These are phyloP conservation scores for Trametes pubescens DNA, from an alignment of 1,284 basidiomycete genomes.

Conservation along the genomic window DNA sequence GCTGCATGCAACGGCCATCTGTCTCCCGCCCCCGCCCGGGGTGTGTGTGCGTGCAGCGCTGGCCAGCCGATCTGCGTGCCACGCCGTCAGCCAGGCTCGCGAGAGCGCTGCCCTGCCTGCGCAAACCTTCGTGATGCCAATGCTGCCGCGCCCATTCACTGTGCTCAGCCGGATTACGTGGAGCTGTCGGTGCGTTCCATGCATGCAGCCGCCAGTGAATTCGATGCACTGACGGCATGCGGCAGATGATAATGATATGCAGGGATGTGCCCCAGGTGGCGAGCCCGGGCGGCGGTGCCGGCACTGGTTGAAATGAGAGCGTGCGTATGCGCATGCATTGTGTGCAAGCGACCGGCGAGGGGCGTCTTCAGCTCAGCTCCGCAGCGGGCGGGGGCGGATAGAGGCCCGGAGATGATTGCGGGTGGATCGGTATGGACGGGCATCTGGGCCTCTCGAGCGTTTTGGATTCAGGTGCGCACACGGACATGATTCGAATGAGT, in stretches of 20 bases:
- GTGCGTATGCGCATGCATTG: background rate
- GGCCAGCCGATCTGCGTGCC: background rate
- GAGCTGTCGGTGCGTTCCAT: background rate
- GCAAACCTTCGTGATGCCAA: constrained; percentile 7
- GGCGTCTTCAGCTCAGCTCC: background rate
- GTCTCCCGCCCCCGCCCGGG: background rate
- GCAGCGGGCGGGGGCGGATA: background rate
- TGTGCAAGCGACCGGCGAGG: no score
- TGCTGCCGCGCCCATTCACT: constrained; percentile 1
- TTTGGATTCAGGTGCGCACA: background rate
- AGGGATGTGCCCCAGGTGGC: background rate
- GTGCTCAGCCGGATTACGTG: constrained; percentile 10
- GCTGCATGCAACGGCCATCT: background rate
- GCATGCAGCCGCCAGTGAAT: background rate
- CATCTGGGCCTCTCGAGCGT: background rate
- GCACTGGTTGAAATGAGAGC: background rate
- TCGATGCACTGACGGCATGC: background rate
- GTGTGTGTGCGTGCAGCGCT: background rate
- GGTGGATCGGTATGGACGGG: background rate
- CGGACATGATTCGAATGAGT: background rate
- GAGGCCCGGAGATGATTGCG: constrained; percentile 2
- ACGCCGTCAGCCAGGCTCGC: constrained; percentile 10
- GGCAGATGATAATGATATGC: background rate
- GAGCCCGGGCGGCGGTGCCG: background rate
- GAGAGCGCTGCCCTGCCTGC: background rate